Percentiles rank a stretch among this genome's conserved stretches.
Conservation (phyloP, 768 basidiomycete species). For the Hygrophoropsis aurantiaca region DNA sequence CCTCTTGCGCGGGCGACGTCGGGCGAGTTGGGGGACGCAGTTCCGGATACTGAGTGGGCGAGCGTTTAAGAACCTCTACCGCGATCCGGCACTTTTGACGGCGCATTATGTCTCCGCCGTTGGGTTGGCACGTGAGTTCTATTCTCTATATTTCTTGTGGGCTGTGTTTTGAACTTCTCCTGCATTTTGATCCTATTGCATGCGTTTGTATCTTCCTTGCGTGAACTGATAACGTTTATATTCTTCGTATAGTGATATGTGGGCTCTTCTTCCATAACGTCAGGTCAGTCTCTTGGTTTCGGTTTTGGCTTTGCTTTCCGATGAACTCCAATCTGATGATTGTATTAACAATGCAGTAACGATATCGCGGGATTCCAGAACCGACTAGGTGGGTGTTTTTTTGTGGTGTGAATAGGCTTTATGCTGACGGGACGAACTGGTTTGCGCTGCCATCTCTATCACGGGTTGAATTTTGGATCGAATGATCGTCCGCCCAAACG, state of each 20-base stretch:
- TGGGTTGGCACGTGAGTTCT: constrained; percentile 71
- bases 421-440: no score
- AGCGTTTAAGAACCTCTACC: constrained; percentile 97
- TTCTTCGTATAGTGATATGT: constrained; percentile 63
- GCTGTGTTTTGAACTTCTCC: constrained; percentile 5
- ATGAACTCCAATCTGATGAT: neutral
- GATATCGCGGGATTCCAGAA: constrained; percentile 99
- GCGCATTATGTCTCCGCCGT: constrained; percentile 90
- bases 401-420: no score
- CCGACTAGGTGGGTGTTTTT: constrained; percentile 59
- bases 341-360: constrained; percentile 51
- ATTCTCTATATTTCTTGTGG: constrained; percentile 1
- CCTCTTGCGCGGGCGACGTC: constrained; percentile 67
- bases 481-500: no score
- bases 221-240: constrained; percentile 10
- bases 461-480: no score
- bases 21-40: constrained; percentile 87
- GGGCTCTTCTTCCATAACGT: constrained; percentile 92
- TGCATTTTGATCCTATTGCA: constrained; percentile 3
- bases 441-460: no score
- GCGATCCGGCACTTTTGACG: constrained; percentile 87
- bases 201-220: neutral
- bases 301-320: neutral
- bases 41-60: constrained; percentile 93
- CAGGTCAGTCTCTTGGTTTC: constrained; percentile 44